phyloP scores from a whole-genome alignment of 202 grass and related monocot genomes.

The Elaeis oleifera region DNA sequence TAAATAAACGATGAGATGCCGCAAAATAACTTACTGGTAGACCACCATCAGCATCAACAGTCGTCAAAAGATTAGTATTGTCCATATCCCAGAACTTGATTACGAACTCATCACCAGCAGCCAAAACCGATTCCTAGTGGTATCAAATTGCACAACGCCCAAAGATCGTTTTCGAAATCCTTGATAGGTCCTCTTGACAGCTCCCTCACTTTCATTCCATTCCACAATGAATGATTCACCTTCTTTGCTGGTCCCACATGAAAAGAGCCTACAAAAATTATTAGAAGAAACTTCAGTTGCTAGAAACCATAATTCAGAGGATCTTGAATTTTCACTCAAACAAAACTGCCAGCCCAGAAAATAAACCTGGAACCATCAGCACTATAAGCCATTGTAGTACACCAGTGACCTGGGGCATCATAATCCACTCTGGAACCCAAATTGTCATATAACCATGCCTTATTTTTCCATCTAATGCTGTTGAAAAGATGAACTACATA shows the following conservation, averaged over 20 bases:
- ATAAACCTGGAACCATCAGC: slow-evolving; percentile 78
- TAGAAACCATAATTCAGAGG: slow-evolving; percentile 18
- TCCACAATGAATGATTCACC: slow-evolving; percentile 91
- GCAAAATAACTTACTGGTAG: slow-evolving; percentile 47
- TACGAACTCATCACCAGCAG: slow-evolving; percentile 86
- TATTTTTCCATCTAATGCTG: slow-evolving; percentile 97
- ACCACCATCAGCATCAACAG: slow-evolving; percentile 87
- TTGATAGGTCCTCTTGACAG: slow-evolving; percentile 91
- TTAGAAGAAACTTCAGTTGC: slow-evolving; percentile 18
- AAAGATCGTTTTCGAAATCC: slow-evolving; percentile 80
- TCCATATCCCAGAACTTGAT: slow-evolving; percentile 99
- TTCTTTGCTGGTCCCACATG: slow-evolving; percentile 97
- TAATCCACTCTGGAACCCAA: slow-evolving; percentile 98
- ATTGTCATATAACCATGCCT: slow-evolving; percentile 98
- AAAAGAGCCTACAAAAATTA: slow-evolving; percentile 56
- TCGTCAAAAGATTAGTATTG: slow-evolving; percentile 70
- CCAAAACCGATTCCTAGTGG: slow-evolving; percentile 79
- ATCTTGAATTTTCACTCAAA: slow-evolving; percentile 18
- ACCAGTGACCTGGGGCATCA: slow-evolving; percentile 95
- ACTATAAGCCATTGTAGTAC: slow-evolving; percentile 98
- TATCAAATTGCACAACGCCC: slow-evolving; percentile 97
- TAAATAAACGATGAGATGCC: not conserved
- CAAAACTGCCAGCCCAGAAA: not conserved
- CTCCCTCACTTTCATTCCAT: slow-evolving; percentile 99
- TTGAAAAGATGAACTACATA: slow-evolving; percentile 95